Percentiles rank a stretch among this genome's conserved stretches.
These are phyloP conservation scores for Scenedesmus sp. DNA, from an alignment of 163 green algal species.

Conservation along the genomic window DNA sequence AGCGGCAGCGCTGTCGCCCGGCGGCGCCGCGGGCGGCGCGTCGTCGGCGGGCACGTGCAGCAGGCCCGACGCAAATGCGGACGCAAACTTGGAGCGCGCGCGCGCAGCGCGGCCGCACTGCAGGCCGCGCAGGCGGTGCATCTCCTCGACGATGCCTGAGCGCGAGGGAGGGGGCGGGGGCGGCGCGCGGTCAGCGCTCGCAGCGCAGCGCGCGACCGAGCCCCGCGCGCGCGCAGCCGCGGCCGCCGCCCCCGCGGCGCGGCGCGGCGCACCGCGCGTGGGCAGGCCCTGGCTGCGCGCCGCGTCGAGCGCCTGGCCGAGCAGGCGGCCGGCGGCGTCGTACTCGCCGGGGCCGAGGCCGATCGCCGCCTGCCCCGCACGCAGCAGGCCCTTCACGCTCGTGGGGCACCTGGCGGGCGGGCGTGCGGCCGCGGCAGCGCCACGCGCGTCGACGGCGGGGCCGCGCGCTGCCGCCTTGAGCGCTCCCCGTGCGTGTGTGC, in stretches of 20 bases:
- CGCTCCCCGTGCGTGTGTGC: too few species aligned
- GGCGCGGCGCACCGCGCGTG: conserved; percentile 1
- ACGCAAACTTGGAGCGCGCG: background rate
- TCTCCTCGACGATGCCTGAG: conserved; percentile 19
- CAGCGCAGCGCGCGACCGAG: background rate
- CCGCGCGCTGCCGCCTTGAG: too few species aligned
- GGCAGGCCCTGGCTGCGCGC: conserved; percentile 6
- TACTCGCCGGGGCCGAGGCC: conserved; percentile 15
- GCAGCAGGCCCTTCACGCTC: conserved; percentile 23
- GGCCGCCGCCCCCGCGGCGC: background rate
- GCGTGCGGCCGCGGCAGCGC: too few species aligned
- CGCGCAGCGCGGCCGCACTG: background rate
- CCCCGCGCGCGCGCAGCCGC: background rate
- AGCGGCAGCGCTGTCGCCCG: background rate
- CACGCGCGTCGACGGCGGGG: too few species aligned
- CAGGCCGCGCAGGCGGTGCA: conserved; percentile 20
- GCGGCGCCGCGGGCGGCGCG: background rate
- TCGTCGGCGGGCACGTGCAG: conserved; percentile 27
- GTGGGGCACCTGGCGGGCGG: too few species aligned
- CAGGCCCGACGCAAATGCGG: conserved; percentile 12
- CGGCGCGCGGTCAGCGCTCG: background rate
- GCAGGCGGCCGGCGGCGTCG: background rate
- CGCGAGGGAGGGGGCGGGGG: too few species aligned
- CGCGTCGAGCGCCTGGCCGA: conserved; percentile 1
- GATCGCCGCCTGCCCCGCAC: conserved; percentile 1